A percentile compares a stretch with the other conserved stretches of the same genome.
phyloP scores from a whole-genome alignment of 2,329 filamentous ascomycete genomes.

The Paramyrothecium sp. region DNA sequence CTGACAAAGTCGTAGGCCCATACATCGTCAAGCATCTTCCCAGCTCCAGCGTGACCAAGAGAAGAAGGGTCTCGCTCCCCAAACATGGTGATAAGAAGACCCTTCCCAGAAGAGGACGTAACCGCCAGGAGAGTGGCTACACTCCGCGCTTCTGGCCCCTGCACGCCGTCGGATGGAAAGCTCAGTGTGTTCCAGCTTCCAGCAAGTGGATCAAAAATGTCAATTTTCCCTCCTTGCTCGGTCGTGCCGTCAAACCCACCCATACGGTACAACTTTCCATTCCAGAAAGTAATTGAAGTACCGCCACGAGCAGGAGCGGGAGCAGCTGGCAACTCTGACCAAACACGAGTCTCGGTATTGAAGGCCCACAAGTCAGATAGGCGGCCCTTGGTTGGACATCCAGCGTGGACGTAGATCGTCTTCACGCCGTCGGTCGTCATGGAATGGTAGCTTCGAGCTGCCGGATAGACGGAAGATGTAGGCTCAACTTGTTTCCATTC shows the following conservation, averaged over 20 bases:
- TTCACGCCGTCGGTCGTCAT: slow-evolving; percentile 33
- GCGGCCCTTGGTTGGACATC: slow-evolving; percentile 56
- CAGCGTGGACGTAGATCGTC: slow-evolving; percentile 58
- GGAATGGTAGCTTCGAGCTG: slow-evolving; percentile 56
- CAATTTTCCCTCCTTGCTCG: slow-evolving; percentile 57
- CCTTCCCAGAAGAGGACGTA: slow-evolving; percentile 9
- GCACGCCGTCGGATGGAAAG: slow-evolving; percentile 21
- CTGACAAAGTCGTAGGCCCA: slow-evolving; percentile 37
- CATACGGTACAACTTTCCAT: slow-evolving; percentile 53
- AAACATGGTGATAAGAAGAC: slow-evolving; percentile 34
- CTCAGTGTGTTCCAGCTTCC: slow-evolving; percentile 21
- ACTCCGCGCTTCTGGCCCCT: slow-evolving; percentile 28
- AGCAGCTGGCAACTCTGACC: slow-evolving; percentile 52
- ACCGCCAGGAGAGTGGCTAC: slow-evolving; percentile 25
- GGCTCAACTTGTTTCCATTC: slow-evolving; percentile 48
- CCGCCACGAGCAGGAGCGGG: slow-evolving; percentile 40
- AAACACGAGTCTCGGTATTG: slow-evolving; percentile 38
- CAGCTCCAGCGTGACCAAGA: slow-evolving; percentile 36
- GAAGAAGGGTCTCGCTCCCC: slow-evolving; percentile 36
- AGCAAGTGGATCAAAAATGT: slow-evolving; percentile 35
- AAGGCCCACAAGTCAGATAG: slow-evolving; percentile 63
- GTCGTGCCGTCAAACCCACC: slow-evolving; percentile 62
- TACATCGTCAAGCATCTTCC: slow-evolving; percentile 36
- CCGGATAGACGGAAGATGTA: slow-evolving; percentile 34
- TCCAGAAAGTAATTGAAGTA: slow-evolving; percentile 40